Base-by-base conservation (phyloP, 2,329 filamentous ascomycete genomes). In the Monosporascus sp. region DNA sequence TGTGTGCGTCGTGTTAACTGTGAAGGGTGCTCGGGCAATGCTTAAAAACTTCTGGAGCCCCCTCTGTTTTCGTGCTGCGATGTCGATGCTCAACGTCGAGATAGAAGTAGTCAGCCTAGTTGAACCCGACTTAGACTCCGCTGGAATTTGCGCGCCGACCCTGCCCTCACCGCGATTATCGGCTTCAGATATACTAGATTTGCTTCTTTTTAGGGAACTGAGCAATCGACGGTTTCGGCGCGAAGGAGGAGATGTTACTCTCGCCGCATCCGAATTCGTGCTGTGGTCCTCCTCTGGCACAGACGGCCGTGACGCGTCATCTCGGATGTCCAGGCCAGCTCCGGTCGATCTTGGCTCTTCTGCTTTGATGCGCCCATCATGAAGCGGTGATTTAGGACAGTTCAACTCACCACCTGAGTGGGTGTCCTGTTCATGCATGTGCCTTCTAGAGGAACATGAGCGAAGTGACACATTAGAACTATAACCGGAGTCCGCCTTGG, bases 401-500 rank as follows among this genome's bases (percentile, higher is more conserved):
- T 53, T 49, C 44, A 52, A 52, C 20, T 59, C 56, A n/a, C 38
- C 20, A 16, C 51, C 59, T 19, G 50, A 52, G 52, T 36, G 7
- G 49, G 51, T 48, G 7, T 65, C 60, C 53, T 64, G 67, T 19
- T 70, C 67, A 1, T 55, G 48, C 22, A 62, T 54, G 3, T 61
- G 60, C 11, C 63, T 53, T 54, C 69, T 73, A 8, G 66, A 62
- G 22, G 72, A 69, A 51, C 80, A 73, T 1, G 82, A 84, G 40
- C 78, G 75, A 19, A 84, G 65, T 14, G 83, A 85, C 5, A 80
- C 70, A 60, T 79, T 84, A 7, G 82, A 85, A 60, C 81, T 81
- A 60, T 85, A 86, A 17, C 82, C 82, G 26, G 81, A 85, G 61
- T 85, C 82, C 40, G 80, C 76, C 56, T 83, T 83, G 34, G 77